These are phyloP conservation scores for Chaetomidium leptoderma DNA, from an alignment of 495 filamentous ascomycete genomes.

Conservation along the genomic window DNA sequence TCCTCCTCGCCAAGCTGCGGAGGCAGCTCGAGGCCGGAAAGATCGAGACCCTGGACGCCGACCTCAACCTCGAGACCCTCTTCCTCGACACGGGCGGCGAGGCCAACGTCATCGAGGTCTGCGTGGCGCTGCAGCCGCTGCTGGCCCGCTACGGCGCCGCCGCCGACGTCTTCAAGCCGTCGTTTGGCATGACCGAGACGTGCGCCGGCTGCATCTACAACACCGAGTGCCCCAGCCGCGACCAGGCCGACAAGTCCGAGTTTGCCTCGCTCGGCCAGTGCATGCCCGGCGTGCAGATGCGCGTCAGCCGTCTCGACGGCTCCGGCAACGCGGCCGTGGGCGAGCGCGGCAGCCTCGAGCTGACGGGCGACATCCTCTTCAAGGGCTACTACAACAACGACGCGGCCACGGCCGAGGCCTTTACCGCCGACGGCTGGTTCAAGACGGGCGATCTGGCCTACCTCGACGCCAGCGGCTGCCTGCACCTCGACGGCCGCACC, in stretches of 20 bases:
- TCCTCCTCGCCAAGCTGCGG: slow-evolving; percentile 44
- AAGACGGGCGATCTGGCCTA: slow-evolving; percentile 58
- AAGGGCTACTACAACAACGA: slow-evolving; percentile 58
- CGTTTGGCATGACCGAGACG: slow-evolving; percentile 57
- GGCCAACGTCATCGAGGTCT: slow-evolving; percentile 24
- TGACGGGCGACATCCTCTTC: slow-evolving; percentile 49
- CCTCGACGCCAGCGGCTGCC: slow-evolving; percentile 47
- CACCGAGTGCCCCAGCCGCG: slow-evolving; percentile 22
- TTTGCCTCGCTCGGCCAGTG: slow-evolving; percentile 39
- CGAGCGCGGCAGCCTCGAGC: slow-evolving; percentile 25
- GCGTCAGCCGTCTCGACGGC: slow-evolving; percentile 32
- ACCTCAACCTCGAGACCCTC: slow-evolving; percentile 12
- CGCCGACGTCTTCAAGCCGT: slow-evolving; percentile 40
- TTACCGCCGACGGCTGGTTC: slow-evolving; percentile 63
- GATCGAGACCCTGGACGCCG: slow-evolving; percentile 3
- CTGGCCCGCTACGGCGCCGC: slow-evolving; percentile 36
- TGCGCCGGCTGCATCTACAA: slow-evolving; percentile 48
- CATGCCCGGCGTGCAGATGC: slow-evolving; percentile 42
- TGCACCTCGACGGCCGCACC: slow-evolving; percentile 52
- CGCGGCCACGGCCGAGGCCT: slow-evolving; percentile 49
- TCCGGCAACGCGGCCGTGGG: slow-evolving; percentile 13
- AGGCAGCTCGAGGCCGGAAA: neutral
- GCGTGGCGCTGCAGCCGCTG: slow-evolving; percentile 27
- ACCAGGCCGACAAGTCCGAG: neutral
- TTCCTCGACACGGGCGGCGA: slow-evolving; percentile 26